Conservation (phyloP, 169 alveolate genomes). For the Eimeria maxima region DNA sequence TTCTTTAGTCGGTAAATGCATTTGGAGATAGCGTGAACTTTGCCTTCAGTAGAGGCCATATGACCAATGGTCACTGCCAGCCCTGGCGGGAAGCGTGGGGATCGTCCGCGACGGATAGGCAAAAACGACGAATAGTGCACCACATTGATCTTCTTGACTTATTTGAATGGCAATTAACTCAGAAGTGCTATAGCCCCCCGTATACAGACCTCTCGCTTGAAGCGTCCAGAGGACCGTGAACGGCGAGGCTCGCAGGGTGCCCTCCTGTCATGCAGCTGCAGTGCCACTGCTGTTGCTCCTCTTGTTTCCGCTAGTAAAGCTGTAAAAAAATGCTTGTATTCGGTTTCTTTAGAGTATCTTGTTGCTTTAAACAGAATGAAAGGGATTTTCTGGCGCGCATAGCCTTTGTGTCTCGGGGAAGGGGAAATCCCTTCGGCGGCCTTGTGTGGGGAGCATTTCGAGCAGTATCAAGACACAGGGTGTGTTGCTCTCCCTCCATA, state of each 20-base stretch:
- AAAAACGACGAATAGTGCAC: neutral
- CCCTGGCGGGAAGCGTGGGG: slow-evolving; percentile 2
- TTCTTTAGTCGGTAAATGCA: neutral
- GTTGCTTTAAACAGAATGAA: neutral
- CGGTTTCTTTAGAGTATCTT: neutral
- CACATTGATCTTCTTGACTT: no score
- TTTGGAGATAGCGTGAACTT: neutral
- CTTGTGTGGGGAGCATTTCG: slow-evolving; percentile 70
- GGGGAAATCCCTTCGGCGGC: slow-evolving; percentile 82
- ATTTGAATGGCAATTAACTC: neutral
- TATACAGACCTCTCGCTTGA: neutral
- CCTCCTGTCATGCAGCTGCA: neutral
- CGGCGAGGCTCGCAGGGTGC: neutral
- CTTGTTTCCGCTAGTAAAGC: neutral
- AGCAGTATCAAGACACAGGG: slow-evolving; percentile 52
- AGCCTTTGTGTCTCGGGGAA: slow-evolving; percentile 78
- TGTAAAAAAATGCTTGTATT: neutral
- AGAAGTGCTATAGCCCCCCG: neutral
- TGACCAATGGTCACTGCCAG: neutral
- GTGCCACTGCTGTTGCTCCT: neutral
- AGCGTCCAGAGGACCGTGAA: neutral
- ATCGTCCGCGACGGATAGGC: neutral
- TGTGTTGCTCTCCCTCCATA: slow-evolving; percentile 82
- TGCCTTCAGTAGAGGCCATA: neutral
- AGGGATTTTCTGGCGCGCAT: slow-evolving; percentile 72